phyloP scores from a whole-genome alignment of 768 basidiomycete genomes.

The Erythrobasidium yunnanense region DNA sequence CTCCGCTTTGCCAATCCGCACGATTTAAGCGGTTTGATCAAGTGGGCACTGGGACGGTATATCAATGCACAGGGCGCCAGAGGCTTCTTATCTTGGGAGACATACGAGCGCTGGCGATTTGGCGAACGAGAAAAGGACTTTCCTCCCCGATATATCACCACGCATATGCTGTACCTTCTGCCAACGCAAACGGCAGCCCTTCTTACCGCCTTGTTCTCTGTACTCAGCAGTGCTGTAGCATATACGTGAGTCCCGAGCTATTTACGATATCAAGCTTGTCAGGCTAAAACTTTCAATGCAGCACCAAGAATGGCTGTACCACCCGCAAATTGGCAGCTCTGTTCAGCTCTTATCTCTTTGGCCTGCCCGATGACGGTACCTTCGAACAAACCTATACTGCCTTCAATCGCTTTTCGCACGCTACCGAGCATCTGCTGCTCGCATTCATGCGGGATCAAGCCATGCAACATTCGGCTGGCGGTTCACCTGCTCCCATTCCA shows the following conservation, averaged over 20 bases:
- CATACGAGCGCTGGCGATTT: slow-evolving; percentile 68
- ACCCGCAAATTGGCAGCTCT: slow-evolving; percentile 79
- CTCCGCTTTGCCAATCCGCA: slow-evolving; percentile 72
- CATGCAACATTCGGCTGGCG: slow-evolving; percentile 41
- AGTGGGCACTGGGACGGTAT: slow-evolving; percentile 80
- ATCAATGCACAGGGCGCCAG: slow-evolving; percentile 48
- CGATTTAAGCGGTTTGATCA: slow-evolving; percentile 78
- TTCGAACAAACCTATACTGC: slow-evolving; percentile 54
- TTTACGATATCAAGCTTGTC: background rate
- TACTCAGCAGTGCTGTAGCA: slow-evolving; percentile 25
- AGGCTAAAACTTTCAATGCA: slow-evolving; percentile 64
- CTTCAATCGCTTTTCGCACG: slow-evolving; percentile 71
- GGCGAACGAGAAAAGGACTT: slow-evolving; percentile 58
- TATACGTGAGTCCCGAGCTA: background rate
- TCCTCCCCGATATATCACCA: slow-evolving; percentile 60
- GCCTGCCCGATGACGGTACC: slow-evolving; percentile 47
- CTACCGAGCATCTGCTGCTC: slow-evolving; percentile 86
- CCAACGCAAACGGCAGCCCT: slow-evolving; percentile 48
- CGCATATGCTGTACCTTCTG: slow-evolving; percentile 48
- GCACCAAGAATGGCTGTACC: slow-evolving; percentile 73
- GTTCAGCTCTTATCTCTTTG: slow-evolving; percentile 59
- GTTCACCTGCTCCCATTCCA: slow-evolving; percentile 53
- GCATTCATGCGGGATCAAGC: slow-evolving; percentile 64
- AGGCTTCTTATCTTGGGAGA: slow-evolving; percentile 74
- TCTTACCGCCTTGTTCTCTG: slow-evolving; percentile 53